Percentiles rank a stretch among this genome's conserved stretches.
These are phyloP conservation scores for Borealophlyctis nickersoniae DNA, from an alignment of 192 early-diverging fungal genomes.

Conservation along the genomic window DNA sequence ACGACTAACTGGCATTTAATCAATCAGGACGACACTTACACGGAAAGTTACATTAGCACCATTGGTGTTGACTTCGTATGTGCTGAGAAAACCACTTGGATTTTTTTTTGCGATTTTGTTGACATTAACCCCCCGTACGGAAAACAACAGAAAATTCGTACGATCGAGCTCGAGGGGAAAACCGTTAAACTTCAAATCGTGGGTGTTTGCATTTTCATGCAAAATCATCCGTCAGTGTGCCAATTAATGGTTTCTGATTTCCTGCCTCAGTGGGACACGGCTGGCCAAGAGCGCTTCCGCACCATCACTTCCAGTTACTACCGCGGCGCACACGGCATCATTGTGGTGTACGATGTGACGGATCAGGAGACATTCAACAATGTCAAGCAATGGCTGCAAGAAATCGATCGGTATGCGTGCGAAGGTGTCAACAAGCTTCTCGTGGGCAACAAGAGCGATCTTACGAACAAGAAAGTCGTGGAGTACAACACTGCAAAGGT, in stretches of 20 bases:
- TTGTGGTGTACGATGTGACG: slow-evolving; percentile 98
- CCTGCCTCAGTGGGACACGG: slow-evolving; percentile 83
- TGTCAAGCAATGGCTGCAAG: slow-evolving; percentile 98
- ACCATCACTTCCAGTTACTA: slow-evolving; percentile 98
- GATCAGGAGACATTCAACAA: slow-evolving; percentile 93
- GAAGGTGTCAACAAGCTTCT: slow-evolving; percentile 98
- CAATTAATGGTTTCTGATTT: neutral
- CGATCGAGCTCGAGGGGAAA: slow-evolving; percentile 97
- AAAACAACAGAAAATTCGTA: slow-evolving; percentile 85
- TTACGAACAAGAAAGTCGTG: slow-evolving; percentile 90
- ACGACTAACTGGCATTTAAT: neutral
- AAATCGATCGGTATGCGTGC: slow-evolving; percentile 95
- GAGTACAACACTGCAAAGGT: slow-evolving; percentile 72
- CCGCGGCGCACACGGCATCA: slow-evolving; percentile 96
- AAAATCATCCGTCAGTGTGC: neutral
- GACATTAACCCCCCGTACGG: neutral
- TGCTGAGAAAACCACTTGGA: too few relatives aligned
- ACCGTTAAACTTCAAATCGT: slow-evolving; percentile 97
- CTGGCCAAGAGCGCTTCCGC: slow-evolving; percentile 98
- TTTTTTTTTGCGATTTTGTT: too few relatives aligned
- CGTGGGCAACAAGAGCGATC: slow-evolving; percentile 98
- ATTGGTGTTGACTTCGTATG: slow-evolving; percentile 98
- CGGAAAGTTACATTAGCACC: slow-evolving; percentile 96
- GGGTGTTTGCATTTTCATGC: slow-evolving; percentile 27
- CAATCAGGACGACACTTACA: slow-evolving; percentile 91